Conservation (phyloP, 495 filamentous ascomycete species). For the Podospora comata region DNA sequence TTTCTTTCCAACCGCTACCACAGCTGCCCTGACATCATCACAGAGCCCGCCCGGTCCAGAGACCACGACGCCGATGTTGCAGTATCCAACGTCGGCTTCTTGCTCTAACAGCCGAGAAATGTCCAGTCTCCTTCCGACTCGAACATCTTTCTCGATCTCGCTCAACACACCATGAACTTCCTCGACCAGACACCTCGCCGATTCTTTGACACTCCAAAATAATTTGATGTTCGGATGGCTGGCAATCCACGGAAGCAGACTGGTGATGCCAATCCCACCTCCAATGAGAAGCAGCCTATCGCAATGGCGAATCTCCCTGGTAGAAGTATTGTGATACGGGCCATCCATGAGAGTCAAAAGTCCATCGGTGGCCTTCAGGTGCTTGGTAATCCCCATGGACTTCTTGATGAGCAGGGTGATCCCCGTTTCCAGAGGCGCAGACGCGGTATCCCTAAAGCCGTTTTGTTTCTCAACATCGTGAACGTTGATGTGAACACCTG, state of each 20-base stretch:
- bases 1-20: conserved; percentile 15
- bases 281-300: conserved; percentile 39
- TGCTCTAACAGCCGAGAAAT: conserved; percentile 18
- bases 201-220: conserved; percentile 33
- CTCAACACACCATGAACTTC: conserved; percentile 22
- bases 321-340: conserved; percentile 23
- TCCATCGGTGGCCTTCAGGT: conserved; percentile 17
- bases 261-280: conserved; percentile 46
- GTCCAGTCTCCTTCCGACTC: background rate
- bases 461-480: background rate
- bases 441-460: background rate
- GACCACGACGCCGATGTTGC: conserved; percentile 39
- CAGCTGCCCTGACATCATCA: conserved; percentile 26
- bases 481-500: background rate
- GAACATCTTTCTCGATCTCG: background rate
- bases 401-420: conserved; percentile 25
- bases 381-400: conserved; percentile 29
- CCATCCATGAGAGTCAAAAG: conserved; percentile 33
- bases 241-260: conserved; percentile 28
- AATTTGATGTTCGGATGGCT: conserved; percentile 39
- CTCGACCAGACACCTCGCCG: conserved; percentile 16
- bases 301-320: conserved; percentile 16
- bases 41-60: conserved; percentile 34
- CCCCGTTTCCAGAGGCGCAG: background rate
- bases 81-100: conserved; percentile 31